A percentile compares a stretch with the other conserved stretches of the same genome.
phyloP scores from a whole-genome alignment of 2,329 filamentous ascomycete genomes.

The Aspergillus pseudotamarii region DNA sequence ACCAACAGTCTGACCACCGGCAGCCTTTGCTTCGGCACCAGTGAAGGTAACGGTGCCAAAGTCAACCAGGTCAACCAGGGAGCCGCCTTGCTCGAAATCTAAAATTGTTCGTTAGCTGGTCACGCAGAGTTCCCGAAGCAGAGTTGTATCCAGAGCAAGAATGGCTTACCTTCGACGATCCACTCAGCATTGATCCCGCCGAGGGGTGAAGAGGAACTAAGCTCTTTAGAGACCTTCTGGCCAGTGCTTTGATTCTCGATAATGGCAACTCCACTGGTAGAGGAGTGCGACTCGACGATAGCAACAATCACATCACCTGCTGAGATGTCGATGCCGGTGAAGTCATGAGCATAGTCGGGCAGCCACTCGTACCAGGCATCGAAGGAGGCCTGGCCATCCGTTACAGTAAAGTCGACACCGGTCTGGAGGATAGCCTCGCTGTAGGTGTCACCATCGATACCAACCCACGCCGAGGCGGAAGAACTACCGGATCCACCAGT shows the following conservation, averaged over 20 bases:
- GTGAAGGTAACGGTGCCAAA: conserved; percentile 54
- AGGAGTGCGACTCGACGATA: conserved; percentile 46
- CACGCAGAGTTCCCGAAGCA: neutral
- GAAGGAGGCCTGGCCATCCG: conserved; percentile 46
- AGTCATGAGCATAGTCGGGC: conserved; percentile 58
- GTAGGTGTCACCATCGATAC: conserved; percentile 63
- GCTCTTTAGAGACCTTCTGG: conserved; percentile 42
- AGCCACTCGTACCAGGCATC: conserved; percentile 65
- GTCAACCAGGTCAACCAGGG: conserved; percentile 49
- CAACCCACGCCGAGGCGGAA: conserved; percentile 58
- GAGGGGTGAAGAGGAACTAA: conserved; percentile 34
- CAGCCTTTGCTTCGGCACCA: conserved; percentile 37
- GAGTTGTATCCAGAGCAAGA: neutral
- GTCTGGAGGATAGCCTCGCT: conserved; percentile 57
- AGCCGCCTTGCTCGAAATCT: conserved; percentile 44
- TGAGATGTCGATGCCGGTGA: conserved; percentile 48
- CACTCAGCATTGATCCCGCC: conserved; percentile 64
- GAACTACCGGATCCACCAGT: neutral
- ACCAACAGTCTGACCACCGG: conserved; percentile 30
- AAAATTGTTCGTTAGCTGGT: neutral
- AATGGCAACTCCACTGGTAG: conserved; percentile 46
- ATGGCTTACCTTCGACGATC: conserved; percentile 42
- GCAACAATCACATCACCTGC: conserved; percentile 49
- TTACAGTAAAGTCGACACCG: conserved; percentile 57
- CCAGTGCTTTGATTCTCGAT: conserved; percentile 57